Evolutionary conservation across 495 filamentous ascomycete species (phyloP), one percentile per base, ranked within the genome.

Genomic region (Aspergillus campestris): DNA sequence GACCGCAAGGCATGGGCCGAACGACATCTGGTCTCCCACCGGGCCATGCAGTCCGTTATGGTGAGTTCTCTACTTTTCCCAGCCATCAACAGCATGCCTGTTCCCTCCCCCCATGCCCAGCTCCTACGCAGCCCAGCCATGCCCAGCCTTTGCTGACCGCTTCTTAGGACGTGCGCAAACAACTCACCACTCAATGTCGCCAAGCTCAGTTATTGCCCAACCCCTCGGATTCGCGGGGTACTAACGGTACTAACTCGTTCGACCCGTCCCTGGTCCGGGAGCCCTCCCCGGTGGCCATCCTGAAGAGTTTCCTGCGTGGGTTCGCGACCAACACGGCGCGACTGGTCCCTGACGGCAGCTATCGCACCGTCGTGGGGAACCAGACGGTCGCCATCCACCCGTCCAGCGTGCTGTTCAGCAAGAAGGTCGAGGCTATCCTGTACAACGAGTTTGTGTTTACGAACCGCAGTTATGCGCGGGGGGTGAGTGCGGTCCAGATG

Each of bases 391-490:
- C 86, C 0, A 86, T 99, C 24, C 94, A 99, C 58, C 94, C 94
- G 0, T 82, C 81, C 0, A 94, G 87, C 57, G 83, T 86, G 3
- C 59, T 99, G 5, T 87, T 87, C 56, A 87, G 91, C 7, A 79
- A 82, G 65, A 95, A 91, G 64, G 77, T 83, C 45, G 91, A 96
- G 71, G 91, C 88, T 0, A 92, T 99, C 53, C 82, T 97, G 81
- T 99, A 91, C 56, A 78, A 90, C 51, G 90, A 99, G 61, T 89
- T 92, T 64, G 90, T 99, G 2, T 97, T 86, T 60, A 99, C 94
- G 7, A 86, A 83, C 41, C 87, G 83, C 59, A 90, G 83, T 54
- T 99, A 94, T 67, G 94, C 86, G 10, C 83, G 89, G 59, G 83
- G 84, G 32, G 91, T 96, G 39, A 94, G 85, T 64, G 80, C 79